A percentile compares a stretch with the other conserved stretches of the same genome.
Evolutionary conservation across 148 eudicot genomes (phyloP).

Genomic region (Vaccinium myrtillus): DNA sequence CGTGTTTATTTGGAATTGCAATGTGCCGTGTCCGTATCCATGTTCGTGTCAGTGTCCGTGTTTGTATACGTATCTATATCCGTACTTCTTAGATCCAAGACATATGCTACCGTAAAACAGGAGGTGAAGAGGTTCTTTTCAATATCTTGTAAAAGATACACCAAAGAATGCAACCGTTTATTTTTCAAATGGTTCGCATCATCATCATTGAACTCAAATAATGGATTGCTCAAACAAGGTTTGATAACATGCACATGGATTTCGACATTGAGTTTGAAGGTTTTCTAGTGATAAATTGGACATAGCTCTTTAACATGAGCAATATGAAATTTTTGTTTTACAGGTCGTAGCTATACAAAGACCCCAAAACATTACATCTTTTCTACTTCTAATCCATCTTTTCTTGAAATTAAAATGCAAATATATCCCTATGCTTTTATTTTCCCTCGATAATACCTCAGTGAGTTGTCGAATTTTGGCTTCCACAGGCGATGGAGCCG

Average conservation of each 20-base stretch:
- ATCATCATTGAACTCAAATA: not conserved
- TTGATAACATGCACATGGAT: not conserved
- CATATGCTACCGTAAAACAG: not conserved
- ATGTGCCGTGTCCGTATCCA: too few relatives aligned
- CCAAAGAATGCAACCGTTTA: too few relatives aligned
- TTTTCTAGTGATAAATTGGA: not conserved
- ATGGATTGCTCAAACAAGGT: not conserved
- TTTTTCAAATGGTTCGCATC: not conserved
- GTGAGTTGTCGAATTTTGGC: constrained; percentile 72
- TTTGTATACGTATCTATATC: too few relatives aligned
- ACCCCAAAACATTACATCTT: not conserved
- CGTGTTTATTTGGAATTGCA: too few relatives aligned
- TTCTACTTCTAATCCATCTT: not conserved
- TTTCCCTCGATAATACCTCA: constrained; percentile 44
- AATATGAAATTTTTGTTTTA: not conserved
- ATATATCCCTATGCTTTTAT: not conserved
- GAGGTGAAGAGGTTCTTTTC: too few relatives aligned
- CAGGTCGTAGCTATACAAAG: not conserved
- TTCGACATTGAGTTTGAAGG: not conserved
- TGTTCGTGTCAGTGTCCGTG: too few relatives aligned
- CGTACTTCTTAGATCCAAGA: not conserved
- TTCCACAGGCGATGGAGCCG: constrained; percentile 61
- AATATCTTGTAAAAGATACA: too few relatives aligned
- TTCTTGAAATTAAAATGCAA: not conserved
- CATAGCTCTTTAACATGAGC: not conserved